Conservation (phyloP, 192 early-diverging fungal genomes). For the Gonapodya sp. region DNA sequence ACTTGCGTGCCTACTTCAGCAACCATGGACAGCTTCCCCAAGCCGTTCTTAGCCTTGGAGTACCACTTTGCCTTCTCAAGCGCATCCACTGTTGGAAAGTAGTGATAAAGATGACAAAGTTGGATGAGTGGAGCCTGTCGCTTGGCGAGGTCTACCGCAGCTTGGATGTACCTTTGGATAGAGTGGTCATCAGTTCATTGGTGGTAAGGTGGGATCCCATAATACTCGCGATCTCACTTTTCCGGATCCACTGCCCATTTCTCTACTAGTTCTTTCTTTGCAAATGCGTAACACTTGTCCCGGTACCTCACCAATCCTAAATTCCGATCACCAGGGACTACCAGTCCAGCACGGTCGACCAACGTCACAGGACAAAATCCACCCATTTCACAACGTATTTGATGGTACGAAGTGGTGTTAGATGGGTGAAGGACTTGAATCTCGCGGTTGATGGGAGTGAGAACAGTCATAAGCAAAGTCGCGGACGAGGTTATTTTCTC, state of each 20-base stretch:
- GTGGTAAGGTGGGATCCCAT: neutral
- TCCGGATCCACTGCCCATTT: conserved; percentile 40
- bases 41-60: conserved; percentile 30
- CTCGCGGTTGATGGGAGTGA: conserved; percentile 33
- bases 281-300: conserved; percentile 41
- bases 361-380: conserved; percentile 44
- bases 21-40: conserved; percentile 43
- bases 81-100: conserved; percentile 50
- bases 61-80: conserved; percentile 30
- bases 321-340: conserved; percentile 44
- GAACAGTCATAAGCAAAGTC: conserved; percentile 31
- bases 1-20: conserved; percentile 44
- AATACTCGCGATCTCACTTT: conserved; percentile 16
- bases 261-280: conserved; percentile 19
- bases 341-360: conserved; percentile 32
- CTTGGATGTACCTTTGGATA: conserved; percentile 32
- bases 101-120: conserved; percentile 43
- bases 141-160: conserved; percentile 33
- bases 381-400: conserved; percentile 44
- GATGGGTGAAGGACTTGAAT: conserved; percentile 47
- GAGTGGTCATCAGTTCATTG: too few relatives aligned
- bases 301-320: conserved; percentile 38
- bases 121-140: conserved; percentile 34
- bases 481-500: conserved; percentile 30
- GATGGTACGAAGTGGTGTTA: conserved; percentile 46